These are phyloP conservation scores for Aspergillus cavernicola DNA, from an alignment of 495 filamentous ascomycete species.

Conservation along the genomic window DNA sequence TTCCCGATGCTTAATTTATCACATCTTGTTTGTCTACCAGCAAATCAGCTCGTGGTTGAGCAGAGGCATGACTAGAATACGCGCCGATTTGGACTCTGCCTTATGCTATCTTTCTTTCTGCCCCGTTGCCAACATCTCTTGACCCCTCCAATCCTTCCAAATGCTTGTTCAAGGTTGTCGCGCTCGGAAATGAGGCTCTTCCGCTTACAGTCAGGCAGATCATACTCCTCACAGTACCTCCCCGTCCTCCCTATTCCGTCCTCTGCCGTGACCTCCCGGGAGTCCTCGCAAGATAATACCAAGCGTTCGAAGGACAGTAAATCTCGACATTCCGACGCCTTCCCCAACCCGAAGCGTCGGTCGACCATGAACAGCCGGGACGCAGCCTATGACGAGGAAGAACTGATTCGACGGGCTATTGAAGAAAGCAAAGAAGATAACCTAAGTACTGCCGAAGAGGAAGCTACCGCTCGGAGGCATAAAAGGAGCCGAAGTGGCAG, in stretches of 20 bases:
- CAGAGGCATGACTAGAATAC: background rate
- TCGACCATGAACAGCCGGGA: constrained; percentile 98
- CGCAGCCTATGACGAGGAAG: constrained; percentile 93
- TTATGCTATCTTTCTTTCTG: constrained; percentile 3
- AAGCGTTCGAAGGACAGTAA: constrained; percentile 47
- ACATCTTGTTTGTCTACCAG: too few relatives aligned
- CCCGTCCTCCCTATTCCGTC: constrained; percentile 52
- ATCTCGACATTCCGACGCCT: constrained; percentile 43
- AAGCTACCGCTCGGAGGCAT: constrained; percentile 52
- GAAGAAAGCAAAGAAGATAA: constrained; percentile 86
- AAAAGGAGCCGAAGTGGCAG: constrained; percentile 89
- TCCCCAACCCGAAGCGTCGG: constrained; percentile 64
- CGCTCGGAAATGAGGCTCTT: background rate
- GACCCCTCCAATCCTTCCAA: background rate
- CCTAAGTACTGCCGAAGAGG: constrained; percentile 40
- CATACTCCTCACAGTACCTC: constrained; percentile 65
- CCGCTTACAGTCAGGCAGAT: constrained; percentile 44
- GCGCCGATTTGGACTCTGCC: constrained; percentile 2
- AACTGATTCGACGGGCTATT: constrained; percentile 81
- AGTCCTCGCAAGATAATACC: constrained; percentile 42
- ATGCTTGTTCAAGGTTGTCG: background rate
- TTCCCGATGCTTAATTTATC: constrained; percentile 9
- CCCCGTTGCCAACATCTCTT: background rate
- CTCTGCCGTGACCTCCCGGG: constrained; percentile 42
- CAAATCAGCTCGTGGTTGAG: constrained; percentile 19